These are phyloP conservation scores for Diaporthe eres DNA, from an alignment of 2,329 filamentous ascomycete species.

Conservation along the genomic window DNA sequence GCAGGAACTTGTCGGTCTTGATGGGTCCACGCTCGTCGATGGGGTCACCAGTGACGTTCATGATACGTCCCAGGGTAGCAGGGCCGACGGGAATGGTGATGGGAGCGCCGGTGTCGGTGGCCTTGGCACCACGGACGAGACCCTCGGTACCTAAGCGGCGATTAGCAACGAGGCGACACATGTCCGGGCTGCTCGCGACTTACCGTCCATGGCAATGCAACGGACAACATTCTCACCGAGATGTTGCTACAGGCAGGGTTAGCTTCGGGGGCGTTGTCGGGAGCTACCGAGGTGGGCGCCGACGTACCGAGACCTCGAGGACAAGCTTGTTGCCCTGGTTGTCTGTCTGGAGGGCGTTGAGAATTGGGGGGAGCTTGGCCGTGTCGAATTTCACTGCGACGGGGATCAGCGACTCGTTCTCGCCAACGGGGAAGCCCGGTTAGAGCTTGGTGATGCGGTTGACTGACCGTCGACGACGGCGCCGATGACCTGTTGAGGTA, in stretches of 20 bases:
- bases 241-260: conserved; percentile 83
- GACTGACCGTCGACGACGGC: conserved; percentile 97
- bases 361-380: conserved; percentile 94
- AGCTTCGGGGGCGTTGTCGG: conserved; percentile 46
- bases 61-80: conserved; percentile 96
- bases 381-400: conserved; percentile 92
- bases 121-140: conserved; percentile 93
- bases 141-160: conserved; percentile 88
- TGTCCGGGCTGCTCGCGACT: conserved; percentile 52
- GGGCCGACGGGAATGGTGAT: conserved; percentile 97
- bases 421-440: conserved; percentile 15
- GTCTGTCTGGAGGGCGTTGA: conserved; percentile 93
- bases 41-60: conserved; percentile 99
- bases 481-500: conserved; percentile 90
- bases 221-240: conserved; percentile 98
- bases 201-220: conserved; percentile 99
- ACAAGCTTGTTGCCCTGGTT: conserved; percentile 96
- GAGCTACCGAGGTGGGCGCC: conserved; percentile 15
- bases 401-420: conserved; percentile 44
- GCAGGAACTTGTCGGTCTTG: conserved; percentile 88
- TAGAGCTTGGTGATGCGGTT: conserved; percentile 40
- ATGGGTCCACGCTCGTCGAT: conserved; percentile 99
- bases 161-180: conserved; percentile 37
- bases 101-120: conserved; percentile 89
- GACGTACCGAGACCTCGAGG: conserved; percentile 92